Base-by-base conservation (phyloP, 495 filamentous ascomycete species). In the Neurospora tetraspora region DNA sequence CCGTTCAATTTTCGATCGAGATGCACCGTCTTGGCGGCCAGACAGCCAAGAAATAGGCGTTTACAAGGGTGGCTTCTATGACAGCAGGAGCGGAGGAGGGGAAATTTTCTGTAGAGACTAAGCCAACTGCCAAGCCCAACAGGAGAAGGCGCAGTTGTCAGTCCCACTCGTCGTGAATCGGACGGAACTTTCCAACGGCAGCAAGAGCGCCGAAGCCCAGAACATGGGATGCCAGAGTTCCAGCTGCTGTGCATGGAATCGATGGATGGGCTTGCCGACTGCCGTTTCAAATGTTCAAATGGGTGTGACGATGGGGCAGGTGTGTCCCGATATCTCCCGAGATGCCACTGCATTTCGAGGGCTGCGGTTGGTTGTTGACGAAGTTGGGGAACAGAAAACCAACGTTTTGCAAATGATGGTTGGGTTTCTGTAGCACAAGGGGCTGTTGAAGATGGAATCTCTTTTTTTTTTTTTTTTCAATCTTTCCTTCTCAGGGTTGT, bases 251-350 rank as follows among this genome's bases (percentile, higher is more conserved):
- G n/a, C n/a, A 53, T 53, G 39, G 39, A 42, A 42, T 42, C 4
- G 2, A n/a, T 43, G 47, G 47, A 27, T 59, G 47, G 20, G 5
- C 53, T 61, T 61, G 27, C 53, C 27, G 23, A 34, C n/a, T n/a
- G n/a, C n/a, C n/a, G n/a, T n/a, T 59, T 31, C 53, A 61, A 42
- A 42, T 39, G 39, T 42, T 42, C 12, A 14, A 61, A 31, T 34
- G 27, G 53, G 53, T 75, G 73, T 71, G 71, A 73, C 73, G 59
- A 42, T 68, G 27, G 7, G 18, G 14, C 72, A 70, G 31, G 47
- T 5, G 1, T 59, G 34, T 72, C 59, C 74, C 74, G 74, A 76
- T n/a, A 74, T 76, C 47, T 74, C 43, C 74, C 74, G 74, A 39
- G 73, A 68, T 69, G 65, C 5, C 20, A 59, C 20, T 59, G 47